Conservation (phyloP, 108 stramenopile species). For the Cyclotella choctawhatcheeana region DNA sequence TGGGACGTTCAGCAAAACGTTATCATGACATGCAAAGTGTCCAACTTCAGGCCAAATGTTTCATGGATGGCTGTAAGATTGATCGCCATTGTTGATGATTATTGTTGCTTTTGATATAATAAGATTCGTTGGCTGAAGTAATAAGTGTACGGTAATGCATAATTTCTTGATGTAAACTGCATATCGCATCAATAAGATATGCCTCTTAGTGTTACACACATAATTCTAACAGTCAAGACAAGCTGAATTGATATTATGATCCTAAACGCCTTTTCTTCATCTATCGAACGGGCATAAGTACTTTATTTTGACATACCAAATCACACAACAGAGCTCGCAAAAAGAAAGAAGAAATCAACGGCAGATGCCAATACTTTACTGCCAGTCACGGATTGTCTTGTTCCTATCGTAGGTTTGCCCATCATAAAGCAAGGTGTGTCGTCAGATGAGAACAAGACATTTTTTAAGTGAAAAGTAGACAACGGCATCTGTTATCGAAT, state of each 20-base stretch:
- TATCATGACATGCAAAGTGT: not conserved
- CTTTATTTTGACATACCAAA: not conserved
- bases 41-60: not conserved
- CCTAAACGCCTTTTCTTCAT: too few relatives aligned
- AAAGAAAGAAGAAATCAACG: not conserved
- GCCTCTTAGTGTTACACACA: too few relatives aligned
- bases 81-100: not conserved
- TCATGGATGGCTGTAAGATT: conserved; percentile 10
- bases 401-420: conserved; percentile 13
- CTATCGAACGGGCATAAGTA: too few relatives aligned
- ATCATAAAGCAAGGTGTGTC: conserved; percentile 3
- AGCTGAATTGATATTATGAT: too few relatives aligned
- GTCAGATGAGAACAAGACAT: too few relatives aligned
- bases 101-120: not conserved
- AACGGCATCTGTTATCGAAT: not conserved
- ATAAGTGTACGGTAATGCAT: not conserved
- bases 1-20: not conserved
- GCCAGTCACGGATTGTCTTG: conserved; percentile 41
- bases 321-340: not conserved
- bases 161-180: too few relatives aligned
- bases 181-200: too few relatives aligned
- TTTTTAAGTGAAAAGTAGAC: too few relatives aligned
- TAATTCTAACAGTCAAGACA: too few relatives aligned
- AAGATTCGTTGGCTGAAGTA: not conserved
- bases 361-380: too few relatives aligned